phyloP scores from a whole-genome alignment of 202 grass and related monocot species.

The Carex arenaria region DNA sequence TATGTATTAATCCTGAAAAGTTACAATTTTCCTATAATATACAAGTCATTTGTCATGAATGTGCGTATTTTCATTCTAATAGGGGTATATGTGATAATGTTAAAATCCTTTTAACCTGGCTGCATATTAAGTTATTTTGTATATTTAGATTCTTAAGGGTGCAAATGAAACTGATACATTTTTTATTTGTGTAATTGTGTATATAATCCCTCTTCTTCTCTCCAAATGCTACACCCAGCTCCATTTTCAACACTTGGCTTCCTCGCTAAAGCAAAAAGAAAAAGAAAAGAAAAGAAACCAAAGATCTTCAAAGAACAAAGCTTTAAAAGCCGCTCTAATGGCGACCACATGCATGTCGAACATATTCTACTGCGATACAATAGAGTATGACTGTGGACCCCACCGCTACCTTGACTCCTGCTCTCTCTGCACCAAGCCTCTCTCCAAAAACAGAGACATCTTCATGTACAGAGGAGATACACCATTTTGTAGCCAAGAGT shows the following conservation, averaged over 20 bases:
- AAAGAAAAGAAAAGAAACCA: background rate
- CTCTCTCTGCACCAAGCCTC: constrained; percentile 53
- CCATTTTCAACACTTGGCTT: background rate
- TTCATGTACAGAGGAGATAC: constrained; percentile 84
- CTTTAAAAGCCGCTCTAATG: constrained; percentile 1
- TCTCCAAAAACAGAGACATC: constrained; percentile 50
- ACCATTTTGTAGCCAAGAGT: constrained; percentile 88
- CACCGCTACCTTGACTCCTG: constrained; percentile 48
- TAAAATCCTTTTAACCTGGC: background rate
- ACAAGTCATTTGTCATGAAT: background rate
- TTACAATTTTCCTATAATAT: too few species aligned
- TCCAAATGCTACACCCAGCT: background rate
- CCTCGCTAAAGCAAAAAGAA: background rate
- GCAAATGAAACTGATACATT: background rate
- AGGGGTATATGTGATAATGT: background rate
- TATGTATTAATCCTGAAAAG: background rate
- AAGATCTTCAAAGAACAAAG: background rate
- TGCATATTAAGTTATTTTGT: background rate
- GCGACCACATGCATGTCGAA: constrained; percentile 11
- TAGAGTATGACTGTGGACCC: constrained; percentile 16
- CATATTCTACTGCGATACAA: constrained; percentile 61
- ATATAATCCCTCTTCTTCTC: background rate
- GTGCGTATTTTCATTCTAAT: background rate
- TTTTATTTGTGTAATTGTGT: background rate
- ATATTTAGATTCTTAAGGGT: background rate